These are phyloP conservation scores for Melampsora americana DNA, from an alignment of 1,284 basidiomycete genomes.

Conservation along the genomic window DNA sequence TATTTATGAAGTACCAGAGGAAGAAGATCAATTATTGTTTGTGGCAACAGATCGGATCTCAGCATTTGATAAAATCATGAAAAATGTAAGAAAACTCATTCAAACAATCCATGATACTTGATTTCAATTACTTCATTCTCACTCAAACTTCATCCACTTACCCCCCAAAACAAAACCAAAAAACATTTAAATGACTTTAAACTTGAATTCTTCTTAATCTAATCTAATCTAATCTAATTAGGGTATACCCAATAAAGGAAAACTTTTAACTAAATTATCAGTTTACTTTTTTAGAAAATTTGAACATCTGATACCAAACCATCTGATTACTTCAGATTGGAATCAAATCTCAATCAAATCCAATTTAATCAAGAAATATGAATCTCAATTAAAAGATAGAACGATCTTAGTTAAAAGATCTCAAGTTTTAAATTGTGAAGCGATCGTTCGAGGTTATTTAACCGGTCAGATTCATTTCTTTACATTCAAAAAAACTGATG, in stretches of 20 bases:
- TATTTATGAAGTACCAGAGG: constrained; percentile 69
- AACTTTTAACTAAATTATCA: constrained; percentile 82
- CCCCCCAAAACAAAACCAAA: too few species aligned
- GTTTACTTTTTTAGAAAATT: constrained; percentile 89
- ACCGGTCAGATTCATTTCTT: constrained; percentile 73
- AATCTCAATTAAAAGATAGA: constrained; percentile 70
- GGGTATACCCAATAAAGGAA: constrained; percentile 93
- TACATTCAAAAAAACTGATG: too few species aligned
- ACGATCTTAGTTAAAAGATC: constrained; percentile 89
- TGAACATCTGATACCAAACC: constrained; percentile 72
- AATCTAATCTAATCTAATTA: constrained; percentile 53
- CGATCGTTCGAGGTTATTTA: constrained; percentile 93
- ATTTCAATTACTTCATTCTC: too few species aligned
- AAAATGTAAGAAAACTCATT: constrained; percentile 64
- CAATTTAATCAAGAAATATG: constrained; percentile 50
- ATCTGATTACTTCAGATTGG: constrained; percentile 67
- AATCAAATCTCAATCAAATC: constrained; percentile 49
- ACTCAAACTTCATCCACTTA: constrained; percentile 35
- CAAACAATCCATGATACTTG: constrained; percentile 33
- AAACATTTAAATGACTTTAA: too few species aligned
- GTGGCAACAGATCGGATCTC: constrained; percentile 94
- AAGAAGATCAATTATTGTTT: constrained; percentile 71
- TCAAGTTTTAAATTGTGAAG: constrained; percentile 88
- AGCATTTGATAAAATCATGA: constrained; percentile 91
- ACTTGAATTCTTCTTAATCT: too few species aligned